Conservation (phyloP, 2,329 filamentous ascomycete species). For the Aspergillus caelatus region DNA sequence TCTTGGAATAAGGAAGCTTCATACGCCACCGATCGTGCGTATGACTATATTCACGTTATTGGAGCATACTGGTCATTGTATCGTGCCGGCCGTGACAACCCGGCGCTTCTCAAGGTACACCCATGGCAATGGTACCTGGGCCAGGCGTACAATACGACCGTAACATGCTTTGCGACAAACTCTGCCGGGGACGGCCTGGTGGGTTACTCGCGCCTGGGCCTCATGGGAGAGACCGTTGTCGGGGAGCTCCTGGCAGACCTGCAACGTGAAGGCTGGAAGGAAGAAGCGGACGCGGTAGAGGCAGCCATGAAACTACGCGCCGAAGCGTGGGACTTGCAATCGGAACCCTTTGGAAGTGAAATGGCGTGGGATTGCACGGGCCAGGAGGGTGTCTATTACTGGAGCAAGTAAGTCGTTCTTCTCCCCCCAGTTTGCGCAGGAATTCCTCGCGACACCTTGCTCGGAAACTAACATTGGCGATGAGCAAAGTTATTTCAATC, state of each 20-base stretch:
- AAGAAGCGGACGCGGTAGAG: constrained; percentile 46
- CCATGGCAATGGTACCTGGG: constrained; percentile 59
- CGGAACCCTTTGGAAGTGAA: constrained; percentile 62
- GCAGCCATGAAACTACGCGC: constrained; percentile 54
- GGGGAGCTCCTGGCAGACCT: constrained; percentile 57
- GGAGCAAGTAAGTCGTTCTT: constrained; percentile 48
- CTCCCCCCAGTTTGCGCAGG: not conserved
- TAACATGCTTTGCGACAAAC: constrained; percentile 29
- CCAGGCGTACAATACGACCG: constrained; percentile 55
- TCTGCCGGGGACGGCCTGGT: constrained; percentile 47
- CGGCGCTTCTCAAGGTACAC: constrained; percentile 45
- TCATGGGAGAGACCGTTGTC: constrained; percentile 65
- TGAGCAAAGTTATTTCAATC: constrained; percentile 51
- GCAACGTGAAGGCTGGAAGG: constrained; percentile 48
- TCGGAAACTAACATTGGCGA: no score
- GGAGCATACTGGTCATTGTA: constrained; percentile 63
- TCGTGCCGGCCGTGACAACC: constrained; percentile 55
- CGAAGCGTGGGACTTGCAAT: constrained; percentile 52
- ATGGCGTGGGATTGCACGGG: constrained; percentile 67
- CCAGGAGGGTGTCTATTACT: constrained; percentile 64
- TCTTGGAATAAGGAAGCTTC: constrained; percentile 55
- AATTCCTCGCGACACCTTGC: not conserved
- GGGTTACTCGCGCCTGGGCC: constrained; percentile 29
- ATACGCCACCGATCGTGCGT: constrained; percentile 54
- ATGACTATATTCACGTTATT: constrained; percentile 62